Evolutionary conservation across 805 yeast genomes (phyloP).

Genomic region (Debaryomyces castellii): DNA sequence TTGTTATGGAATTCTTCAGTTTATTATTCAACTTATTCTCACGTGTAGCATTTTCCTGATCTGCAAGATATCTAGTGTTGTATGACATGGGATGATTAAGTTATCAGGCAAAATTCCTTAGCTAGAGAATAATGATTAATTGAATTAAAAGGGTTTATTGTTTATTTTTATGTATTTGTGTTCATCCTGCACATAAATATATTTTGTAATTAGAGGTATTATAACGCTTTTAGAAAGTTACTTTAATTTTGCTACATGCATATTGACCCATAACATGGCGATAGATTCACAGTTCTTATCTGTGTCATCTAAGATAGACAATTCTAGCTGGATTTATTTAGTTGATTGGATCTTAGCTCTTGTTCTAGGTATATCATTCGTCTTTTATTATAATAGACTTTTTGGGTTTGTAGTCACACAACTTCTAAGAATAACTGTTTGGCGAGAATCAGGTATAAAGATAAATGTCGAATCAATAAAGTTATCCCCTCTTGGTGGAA

Average conservation of each 20-base stretch:
- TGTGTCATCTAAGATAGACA: conserved; percentile 20
- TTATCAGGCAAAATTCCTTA: neutral
- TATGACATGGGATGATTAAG: neutral
- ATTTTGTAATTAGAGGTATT: neutral
- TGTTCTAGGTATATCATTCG: conserved; percentile 56
- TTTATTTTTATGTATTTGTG: neutral
- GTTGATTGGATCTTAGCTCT: conserved; percentile 78
- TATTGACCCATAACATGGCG: conserved; percentile 17
- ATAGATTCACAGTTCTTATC: conserved; percentile 24
- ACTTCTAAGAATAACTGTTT: conserved; percentile 51
- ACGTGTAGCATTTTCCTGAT: conserved; percentile 10
- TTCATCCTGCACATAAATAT: neutral
- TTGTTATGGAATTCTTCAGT: neutral
- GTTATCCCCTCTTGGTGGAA: conserved; percentile 78
- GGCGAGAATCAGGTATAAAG: conserved; percentile 61
- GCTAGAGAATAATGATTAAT: neutral
- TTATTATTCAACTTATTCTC: neutral
- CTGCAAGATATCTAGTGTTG: conserved; percentile 6
- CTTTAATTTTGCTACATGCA: neutral
- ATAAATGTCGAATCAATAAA: conserved; percentile 72
- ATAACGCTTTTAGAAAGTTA: neutral
- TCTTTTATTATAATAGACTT: conserved; percentile 76
- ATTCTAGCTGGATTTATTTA: conserved; percentile 64
- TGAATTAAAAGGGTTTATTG: neutral
- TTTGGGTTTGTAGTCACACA: conserved; percentile 60